A percentile compares a stretch with the other conserved stretches of the same genome.
Evolutionary conservation across 495 filamentous ascomycete genomes (phyloP).

Genomic region (Lasiosphaeria hispida): DNA sequence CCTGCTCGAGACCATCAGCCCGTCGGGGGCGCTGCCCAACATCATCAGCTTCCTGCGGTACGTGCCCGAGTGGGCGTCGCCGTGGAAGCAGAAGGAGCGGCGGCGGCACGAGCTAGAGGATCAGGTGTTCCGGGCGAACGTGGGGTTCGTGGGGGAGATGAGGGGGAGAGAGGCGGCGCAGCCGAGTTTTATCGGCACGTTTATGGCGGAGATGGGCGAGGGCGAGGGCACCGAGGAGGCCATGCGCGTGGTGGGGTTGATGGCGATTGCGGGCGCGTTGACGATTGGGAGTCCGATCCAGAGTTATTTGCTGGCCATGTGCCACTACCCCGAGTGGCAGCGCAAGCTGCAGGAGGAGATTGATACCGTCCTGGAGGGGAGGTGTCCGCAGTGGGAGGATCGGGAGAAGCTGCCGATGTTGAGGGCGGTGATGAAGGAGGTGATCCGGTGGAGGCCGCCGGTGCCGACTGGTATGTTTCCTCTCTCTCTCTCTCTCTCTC

Average conservation of each 20-base stretch:
- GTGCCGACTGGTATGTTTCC: conserved; percentile 44
- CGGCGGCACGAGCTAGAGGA: conserved; percentile 40
- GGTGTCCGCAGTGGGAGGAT: conserved; percentile 51
- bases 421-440: conserved; percentile 59
- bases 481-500: too few species aligned
- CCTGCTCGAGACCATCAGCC: conserved; percentile 56
- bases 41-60: conserved; percentile 44
- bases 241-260: conserved; percentile 44
- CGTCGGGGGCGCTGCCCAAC: conserved; percentile 55
- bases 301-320: conserved; percentile 58
- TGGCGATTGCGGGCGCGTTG: conserved; percentile 48
- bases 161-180: conserved; percentile 22
- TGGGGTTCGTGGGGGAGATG: conserved; percentile 41
- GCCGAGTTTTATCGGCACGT: conserved; percentile 47
- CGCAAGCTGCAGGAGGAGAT: conserved; percentile 53
- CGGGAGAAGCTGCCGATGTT: conserved; percentile 45
- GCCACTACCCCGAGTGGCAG: conserved; percentile 57
- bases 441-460: conserved; percentile 58
- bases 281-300: conserved; percentile 54
- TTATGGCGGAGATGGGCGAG: conserved; percentile 38
- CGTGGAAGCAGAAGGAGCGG: conserved; percentile 53
- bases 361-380: conserved; percentile 46
- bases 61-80: conserved; percentile 41
- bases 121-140: conserved; percentile 34
- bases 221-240: conserved; percentile 32